phyloP scores from a whole-genome alignment of 306 rosid genomes.

The Potentilla sterilis region DNA sequence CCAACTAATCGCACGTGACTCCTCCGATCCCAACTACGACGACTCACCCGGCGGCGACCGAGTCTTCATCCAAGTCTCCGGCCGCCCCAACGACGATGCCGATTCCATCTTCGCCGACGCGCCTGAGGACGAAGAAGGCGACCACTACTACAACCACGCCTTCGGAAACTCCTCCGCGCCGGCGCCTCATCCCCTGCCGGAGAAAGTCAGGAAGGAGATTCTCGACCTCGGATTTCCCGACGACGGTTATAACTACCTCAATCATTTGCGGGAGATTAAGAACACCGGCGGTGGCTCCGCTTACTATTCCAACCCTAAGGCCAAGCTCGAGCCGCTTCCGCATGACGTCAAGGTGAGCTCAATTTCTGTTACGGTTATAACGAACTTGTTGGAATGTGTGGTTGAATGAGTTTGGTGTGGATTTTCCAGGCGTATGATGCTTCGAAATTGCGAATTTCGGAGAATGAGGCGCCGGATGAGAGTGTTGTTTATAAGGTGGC shows the following conservation, averaged over 20 bases:
- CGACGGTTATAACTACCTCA: conserved; percentile 85
- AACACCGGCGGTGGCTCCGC: conserved; percentile 77
- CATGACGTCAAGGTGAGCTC: conserved; percentile 60
- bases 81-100: conserved; percentile 17
- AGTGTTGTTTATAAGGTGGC: conserved; percentile 53
- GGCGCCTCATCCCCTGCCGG: conserved; percentile 37
- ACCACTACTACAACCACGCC: conserved; percentile 16
- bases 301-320: conserved; percentile 66
- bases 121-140: conserved; percentile 39
- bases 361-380: neutral
- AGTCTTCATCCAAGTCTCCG: conserved; percentile 63
- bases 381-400: neutral
- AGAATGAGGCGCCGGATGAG: conserved; percentile 43
- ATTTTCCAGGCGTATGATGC: conserved; percentile 84
- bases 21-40: conserved; percentile 64
- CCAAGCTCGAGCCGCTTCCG: conserved; percentile 58
- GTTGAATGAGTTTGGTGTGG: conserved; percentile 4
- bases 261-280: conserved; percentile 72
- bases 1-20: conserved; percentile 72
- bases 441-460: conserved; percentile 54
- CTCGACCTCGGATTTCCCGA: conserved; percentile 85
- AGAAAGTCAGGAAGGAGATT: conserved; percentile 65
- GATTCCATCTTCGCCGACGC: conserved; percentile 60
- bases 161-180: neutral
- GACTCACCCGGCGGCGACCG: conserved; percentile 60